A percentile compares a stretch with the other conserved stretches of the same genome.
phyloP scores from a whole-genome alignment of 2,329 filamentous ascomycete species.

The Paracoccidioides brasiliensis region DNA sequence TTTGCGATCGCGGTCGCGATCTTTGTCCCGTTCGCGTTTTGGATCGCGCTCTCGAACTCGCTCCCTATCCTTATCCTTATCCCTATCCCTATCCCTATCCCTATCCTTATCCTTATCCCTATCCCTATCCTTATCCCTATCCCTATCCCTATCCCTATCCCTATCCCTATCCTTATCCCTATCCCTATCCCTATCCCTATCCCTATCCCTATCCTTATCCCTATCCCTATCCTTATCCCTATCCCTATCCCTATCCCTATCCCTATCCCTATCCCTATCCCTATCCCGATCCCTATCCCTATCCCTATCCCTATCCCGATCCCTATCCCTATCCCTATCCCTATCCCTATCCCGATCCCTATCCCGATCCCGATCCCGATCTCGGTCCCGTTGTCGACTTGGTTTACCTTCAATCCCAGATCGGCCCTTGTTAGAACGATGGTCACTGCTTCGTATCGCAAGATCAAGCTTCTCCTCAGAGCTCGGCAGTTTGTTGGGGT shows the following conservation, averaged over 20 bases:
- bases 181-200: too few species aligned
- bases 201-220: too few species aligned
- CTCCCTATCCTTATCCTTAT: constrained; percentile 26
- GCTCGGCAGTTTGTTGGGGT: constrained; percentile 15
- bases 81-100: constrained; percentile 16
- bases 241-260: constrained; percentile 28
- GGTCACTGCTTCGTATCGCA: constrained; percentile 15
- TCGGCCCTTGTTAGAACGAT: constrained; percentile 20
- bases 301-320: constrained; percentile 16
- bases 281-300: constrained; percentile 27
- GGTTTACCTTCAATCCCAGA: constrained; percentile 21
- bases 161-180: too few species aligned
- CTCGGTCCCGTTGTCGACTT: constrained; percentile 17
- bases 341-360: constrained; percentile 15
- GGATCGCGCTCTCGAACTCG: constrained; percentile 38
- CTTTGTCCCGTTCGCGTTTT: constrained; percentile 29
- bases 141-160: constrained; percentile 27
- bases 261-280: constrained; percentile 38
- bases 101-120: constrained; percentile 14
- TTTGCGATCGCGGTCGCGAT: constrained; percentile 23
- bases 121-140: constrained; percentile 17
- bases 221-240: constrained; percentile 19
- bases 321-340: constrained; percentile 15
- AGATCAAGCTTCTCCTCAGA: constrained; percentile 13
- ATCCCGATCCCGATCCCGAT: constrained; percentile 12